A percentile compares a stretch with the other conserved stretches of the same genome.
Evolutionary conservation across 2,329 filamentous ascomycete species (phyloP).

Genomic region (Ophiostoma fasciatum): DNA sequence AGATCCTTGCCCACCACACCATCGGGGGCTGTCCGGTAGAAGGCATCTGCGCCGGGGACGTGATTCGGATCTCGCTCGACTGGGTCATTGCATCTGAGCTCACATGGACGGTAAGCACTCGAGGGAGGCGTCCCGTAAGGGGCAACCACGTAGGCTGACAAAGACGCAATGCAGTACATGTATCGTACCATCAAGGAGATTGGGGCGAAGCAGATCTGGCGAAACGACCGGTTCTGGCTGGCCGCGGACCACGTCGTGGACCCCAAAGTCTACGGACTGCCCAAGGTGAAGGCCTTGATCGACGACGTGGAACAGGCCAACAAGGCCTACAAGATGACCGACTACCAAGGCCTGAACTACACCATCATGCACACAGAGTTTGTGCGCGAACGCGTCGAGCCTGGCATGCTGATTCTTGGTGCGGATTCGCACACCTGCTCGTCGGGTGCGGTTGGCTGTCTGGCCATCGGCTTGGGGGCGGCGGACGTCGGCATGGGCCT

Average conservation of each 20-base stretch:
- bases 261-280: slow-evolving; percentile 23
- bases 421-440: slow-evolving; percentile 26
- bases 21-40: slow-evolving; percentile 14
- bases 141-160: slow-evolving; percentile 18
- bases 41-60: slow-evolving; percentile 22
- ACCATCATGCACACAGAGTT: slow-evolving; percentile 28
- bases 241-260: slow-evolving; percentile 34
- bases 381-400: slow-evolving; percentile 21
- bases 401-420: slow-evolving; percentile 23
- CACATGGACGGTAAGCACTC: slow-evolving; percentile 18
- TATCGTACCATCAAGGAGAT: slow-evolving; percentile 19
- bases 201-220: slow-evolving; percentile 27
- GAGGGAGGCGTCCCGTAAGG: not conserved
- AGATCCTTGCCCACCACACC: slow-evolving; percentile 29
- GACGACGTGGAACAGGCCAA: slow-evolving; percentile 21
- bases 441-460: slow-evolving; percentile 20
- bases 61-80: slow-evolving; percentile 27
- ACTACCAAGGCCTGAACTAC: slow-evolving; percentile 23
- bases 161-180: slow-evolving; percentile 23
- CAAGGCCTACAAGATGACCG: slow-evolving; percentile 27
- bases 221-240: slow-evolving; percentile 35
- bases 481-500: slow-evolving; percentile 23
- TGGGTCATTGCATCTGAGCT: slow-evolving; percentile 31
- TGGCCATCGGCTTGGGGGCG: slow-evolving; percentile 23
- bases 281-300: slow-evolving; percentile 22